phyloP scores from a whole-genome alignment of 2,329 filamentous ascomycete species.

The Alternaria postmessia region DNA sequence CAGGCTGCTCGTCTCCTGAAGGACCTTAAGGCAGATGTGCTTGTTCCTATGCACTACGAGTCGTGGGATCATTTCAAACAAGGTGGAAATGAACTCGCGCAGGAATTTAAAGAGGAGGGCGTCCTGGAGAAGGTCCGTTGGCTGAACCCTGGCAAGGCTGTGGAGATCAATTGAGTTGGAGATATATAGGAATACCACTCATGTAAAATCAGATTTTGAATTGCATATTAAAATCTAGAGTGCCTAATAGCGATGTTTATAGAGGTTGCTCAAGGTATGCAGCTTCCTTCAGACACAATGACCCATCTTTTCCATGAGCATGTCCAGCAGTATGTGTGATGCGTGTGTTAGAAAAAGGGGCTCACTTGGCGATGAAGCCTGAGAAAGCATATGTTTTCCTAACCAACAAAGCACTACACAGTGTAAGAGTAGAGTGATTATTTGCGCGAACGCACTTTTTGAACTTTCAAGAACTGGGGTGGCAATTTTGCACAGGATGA shows the following conservation, averaged over 20 bases:
- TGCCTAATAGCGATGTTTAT: background rate
- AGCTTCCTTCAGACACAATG: background rate
- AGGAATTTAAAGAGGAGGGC: background rate
- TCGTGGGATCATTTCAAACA: conserved; percentile 1
- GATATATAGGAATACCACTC: no score
- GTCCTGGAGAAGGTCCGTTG: background rate
- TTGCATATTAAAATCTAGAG: no score
- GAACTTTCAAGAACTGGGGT: no score
- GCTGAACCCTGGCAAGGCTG: background rate
- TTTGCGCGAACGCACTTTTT: no score
- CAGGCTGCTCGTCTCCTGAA: background rate
- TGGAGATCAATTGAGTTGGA: background rate
- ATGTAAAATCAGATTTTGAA: no score
- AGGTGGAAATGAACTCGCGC: background rate
- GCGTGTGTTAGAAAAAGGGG: no score
- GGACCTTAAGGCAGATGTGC: background rate
- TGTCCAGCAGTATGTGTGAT: no score
- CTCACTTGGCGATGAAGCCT: no score
- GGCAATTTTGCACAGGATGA: no score
- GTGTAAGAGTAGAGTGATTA: no score
- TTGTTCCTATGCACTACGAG: conserved; percentile 2
- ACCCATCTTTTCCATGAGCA: background rate
- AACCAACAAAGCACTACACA: fast-evolving
- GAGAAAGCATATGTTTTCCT: fast-evolving
- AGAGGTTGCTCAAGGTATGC: background rate